Evolutionary conservation across 2,329 filamentous ascomycete genomes (phyloP).

Genomic region (Penicillium corylophilum): DNA sequence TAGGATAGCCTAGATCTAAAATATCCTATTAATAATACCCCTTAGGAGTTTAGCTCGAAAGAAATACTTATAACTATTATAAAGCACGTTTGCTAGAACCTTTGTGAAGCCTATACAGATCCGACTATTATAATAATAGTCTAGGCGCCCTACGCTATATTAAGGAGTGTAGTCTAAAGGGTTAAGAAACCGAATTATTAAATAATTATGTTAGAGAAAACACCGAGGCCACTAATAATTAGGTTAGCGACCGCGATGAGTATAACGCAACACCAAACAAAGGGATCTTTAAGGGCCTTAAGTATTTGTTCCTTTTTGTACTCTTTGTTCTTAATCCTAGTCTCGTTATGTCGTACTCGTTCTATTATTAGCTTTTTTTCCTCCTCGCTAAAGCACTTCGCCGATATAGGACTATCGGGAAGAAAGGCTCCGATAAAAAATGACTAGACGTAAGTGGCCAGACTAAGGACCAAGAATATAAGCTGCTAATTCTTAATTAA

Average conservation of each 20-base stretch:
- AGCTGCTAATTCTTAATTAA: constrained; percentile 62
- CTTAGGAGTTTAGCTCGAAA: too few species aligned
- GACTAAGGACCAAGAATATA: constrained; percentile 62
- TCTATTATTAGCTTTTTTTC: constrained; percentile 61
- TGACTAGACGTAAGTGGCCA: constrained; percentile 38
- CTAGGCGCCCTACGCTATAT: constrained; percentile 70
- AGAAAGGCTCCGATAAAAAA: constrained; percentile 58
- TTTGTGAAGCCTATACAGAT: constrained; percentile 64
- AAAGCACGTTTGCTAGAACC: constrained; percentile 61
- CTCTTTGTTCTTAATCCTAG: constrained; percentile 56
- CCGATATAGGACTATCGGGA: constrained; percentile 65
- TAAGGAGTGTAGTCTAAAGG: constrained; percentile 66
- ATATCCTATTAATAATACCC: too few species aligned
- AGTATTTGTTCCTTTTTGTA: constrained; percentile 51
- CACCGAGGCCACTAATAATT: constrained; percentile 34
- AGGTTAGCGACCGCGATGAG: constrained; percentile 16
- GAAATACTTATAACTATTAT: constrained; percentile 47
- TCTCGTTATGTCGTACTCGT: constrained; percentile 57
- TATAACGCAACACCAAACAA: constrained; percentile 19
- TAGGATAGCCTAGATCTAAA: too few species aligned
- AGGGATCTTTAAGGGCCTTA: constrained; percentile 40
- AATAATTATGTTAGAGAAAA: constrained; percentile 59
- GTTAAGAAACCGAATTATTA: constrained; percentile 60
- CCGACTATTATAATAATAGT: constrained; percentile 66
- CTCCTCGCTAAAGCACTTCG: constrained; percentile 62